A percentile compares a stretch with the other conserved stretches of the same genome.
Evolutionary conservation across 1,139 yeast genomes (phyloP).

Genomic region (Blastobotrys indianensis): DNA sequence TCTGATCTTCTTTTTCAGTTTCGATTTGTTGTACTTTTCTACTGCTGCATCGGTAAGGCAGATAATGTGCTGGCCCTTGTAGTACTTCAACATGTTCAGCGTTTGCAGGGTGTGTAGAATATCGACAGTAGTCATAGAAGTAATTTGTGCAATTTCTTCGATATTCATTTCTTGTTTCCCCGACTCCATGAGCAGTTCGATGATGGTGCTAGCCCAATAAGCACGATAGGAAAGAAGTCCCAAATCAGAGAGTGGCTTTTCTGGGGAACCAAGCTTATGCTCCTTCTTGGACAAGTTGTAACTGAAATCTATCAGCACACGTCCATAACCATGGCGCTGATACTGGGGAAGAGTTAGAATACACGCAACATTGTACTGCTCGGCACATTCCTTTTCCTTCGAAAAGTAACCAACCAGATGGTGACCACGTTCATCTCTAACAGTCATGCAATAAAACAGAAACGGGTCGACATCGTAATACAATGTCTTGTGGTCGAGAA

Average conservation of each 20-base stretch:
- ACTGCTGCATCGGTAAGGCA: conserved; percentile 81
- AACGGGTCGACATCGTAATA: conserved; percentile 98
- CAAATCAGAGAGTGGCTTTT: conserved; percentile 90
- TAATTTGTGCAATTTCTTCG: conserved; percentile 79
- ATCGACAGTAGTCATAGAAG: conserved; percentile 96
- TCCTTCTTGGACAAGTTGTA: conserved; percentile 85
- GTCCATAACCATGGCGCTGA: conserved; percentile 92
- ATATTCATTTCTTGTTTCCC: conserved; percentile 67
- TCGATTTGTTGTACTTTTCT: conserved; percentile 67
- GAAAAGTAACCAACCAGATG: conserved; percentile 95
- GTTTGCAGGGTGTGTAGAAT: conserved; percentile 90
- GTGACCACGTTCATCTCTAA: conserved; percentile 81
- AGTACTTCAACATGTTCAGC: conserved; percentile 80
- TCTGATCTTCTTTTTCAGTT: conserved; percentile 68
- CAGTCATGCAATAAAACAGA: conserved; percentile 90
- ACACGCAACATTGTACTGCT: conserved; percentile 86
- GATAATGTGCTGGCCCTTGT: conserved; percentile 93
- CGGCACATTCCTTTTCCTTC: conserved; percentile 63
- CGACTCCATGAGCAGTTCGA: conserved; percentile 65
- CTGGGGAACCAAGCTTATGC: conserved; percentile 91
- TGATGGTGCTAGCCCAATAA: conserved; percentile 89
- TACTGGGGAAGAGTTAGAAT: conserved; percentile 92
- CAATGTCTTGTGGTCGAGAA: conserved; percentile 89
- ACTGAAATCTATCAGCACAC: conserved; percentile 84
- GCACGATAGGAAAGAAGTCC: conserved; percentile 93